Evolutionary conservation across 2,329 filamentous ascomycete genomes (phyloP), one percentile per base, ranked within the genome.

Genomic region (Colletotrichum graminicola): DNA sequence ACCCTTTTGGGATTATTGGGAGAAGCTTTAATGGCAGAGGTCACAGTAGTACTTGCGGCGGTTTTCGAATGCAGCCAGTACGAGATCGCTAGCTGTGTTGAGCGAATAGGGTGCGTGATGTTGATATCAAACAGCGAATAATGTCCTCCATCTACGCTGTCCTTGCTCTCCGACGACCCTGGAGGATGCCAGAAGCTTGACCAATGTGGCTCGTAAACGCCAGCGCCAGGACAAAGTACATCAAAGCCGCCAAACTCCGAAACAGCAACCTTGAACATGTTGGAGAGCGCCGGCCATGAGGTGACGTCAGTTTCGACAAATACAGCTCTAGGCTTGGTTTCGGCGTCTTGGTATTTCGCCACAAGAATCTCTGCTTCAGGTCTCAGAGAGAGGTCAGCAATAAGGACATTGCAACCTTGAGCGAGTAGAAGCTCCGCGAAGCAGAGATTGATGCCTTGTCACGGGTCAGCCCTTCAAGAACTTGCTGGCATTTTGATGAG

Each of bases 261-360:
- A 1, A 80, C 51, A 0, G 83, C 75, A 4, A 74, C 73, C 4
- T 78, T 73, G 63, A 85, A 84, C 74, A 83, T 79, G 21, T 71
- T 70, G 0, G 76, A 60, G 0, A 86, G 74, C 5, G 80, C 79
- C 1, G 77, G 71, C 84, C 84, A 86, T 0, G 79, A 80, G 0
- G 82, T 81, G 0, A 86, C 84, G 66, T 86, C 82, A 1, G 84
- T 85, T 72, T 81, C 76, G 32, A 81, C 78, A 74, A 85, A 86
- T 14, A 84, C 70, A 3, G 80, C 83, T 5, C 79, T 77, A 0
- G 80, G 76, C 62, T 5, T 66, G 76, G 16, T 62, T 57, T 23
- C 51, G 6, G 63, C 66, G 49, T 62, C 54, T 41, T 64, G 26
- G 72, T 81, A 67, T 4, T 73, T 54, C 3, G 68, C 51, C 5